Base-by-base conservation (phyloP, 1,284 basidiomycete species). In the Apiotrichum gracile region DNA sequence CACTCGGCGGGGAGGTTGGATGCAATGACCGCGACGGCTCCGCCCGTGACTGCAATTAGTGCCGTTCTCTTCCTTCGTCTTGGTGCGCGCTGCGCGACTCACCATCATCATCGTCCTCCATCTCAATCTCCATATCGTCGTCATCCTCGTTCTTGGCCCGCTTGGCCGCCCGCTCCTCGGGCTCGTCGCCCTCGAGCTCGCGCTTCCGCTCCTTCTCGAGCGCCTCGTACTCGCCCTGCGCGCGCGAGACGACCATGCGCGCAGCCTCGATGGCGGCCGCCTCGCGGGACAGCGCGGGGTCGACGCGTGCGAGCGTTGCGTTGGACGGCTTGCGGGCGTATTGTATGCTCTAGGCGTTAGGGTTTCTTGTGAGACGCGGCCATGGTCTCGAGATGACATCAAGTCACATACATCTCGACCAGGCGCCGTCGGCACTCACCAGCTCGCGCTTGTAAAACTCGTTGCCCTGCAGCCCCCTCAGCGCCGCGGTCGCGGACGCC, bases 401-500 rank as follows among this genome's bases (percentile, higher is more conserved):
- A 7, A 31, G 29, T 31, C 40, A 4, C 40, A 10, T 3, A 25
- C 42, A 6, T 33, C 35, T 13, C 47, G 25, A 14, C 7, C 26
- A 8, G 26, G 26, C 46, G 26, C 26, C 29, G 31, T 6, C 29
- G 10, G 24, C 13, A 66, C 64, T 57, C 51, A 70, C 70, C 49
- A 73, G 50, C 10, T 63, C 55, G 38, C 63, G 64, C 24, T 55
- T 52, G 62, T 97, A 97, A 77, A 97, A 97, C 19, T 84, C 63
- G 81, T 94, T 89, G 51, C 92, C 92, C 64, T 88, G 85, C 67
- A 92, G 86, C 44, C 86, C 88, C 39, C 92, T 81, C 82, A 96
- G 81, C 19, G 93, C 96, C 34, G 91, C 82, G 13, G 92, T 97
- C 51, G 92, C 90, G 45, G 85, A 82, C 19, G 87, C 82, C 54